Base-by-base conservation (phyloP, 2,329 filamentous ascomycete genomes). In the Helotiales sp. region DNA sequence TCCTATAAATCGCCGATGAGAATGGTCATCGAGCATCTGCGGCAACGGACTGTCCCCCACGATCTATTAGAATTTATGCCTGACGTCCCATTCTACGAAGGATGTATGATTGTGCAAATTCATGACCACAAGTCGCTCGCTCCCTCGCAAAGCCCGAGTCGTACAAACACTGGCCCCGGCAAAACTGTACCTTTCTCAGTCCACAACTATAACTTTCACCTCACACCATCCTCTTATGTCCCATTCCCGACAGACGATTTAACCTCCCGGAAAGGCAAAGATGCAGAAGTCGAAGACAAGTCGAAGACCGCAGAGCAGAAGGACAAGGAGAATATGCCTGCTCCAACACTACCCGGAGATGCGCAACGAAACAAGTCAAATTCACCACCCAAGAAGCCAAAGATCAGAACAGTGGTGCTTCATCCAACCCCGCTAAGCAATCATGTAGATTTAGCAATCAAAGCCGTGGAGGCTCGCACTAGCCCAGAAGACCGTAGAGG, bases 91-190 rank as follows among this genome's bases (percentile, higher is more conserved):
- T 98, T 96, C 71, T 99, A 98, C 71, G 93, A 98, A 73, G 92
- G 90, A 30, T 96, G 93, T 70, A 81, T 99, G 57, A 98, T 99
- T 65, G 92, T 99, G 33, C 88, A 96, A 72, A 79, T 98, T n/a
- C 84, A 96, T 68, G 91, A 98, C 71, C 90, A 96, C 76, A 90
- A 89, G 68, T 85, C 88, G 0, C 77, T 77, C 40, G 80, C 81
- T 47, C 80, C 81, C 61, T 77, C 81, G 65, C 86, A 91, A 69
- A 85, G 83, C 64, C 79, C 78, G 66, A 76, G 77, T 56, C 81
- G 77, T 50, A 79, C 76, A 52, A 77, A 77, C 25, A 78, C 84
- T 1, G 77, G 81, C 19, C 82, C 83, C 33, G 86, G 80, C 63
- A 87, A 87, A 54, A 82, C 82, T 36, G 76, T 81, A 3, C 85